phyloP scores from a whole-genome alignment of 164 flowering plant genomes.

The Chimonanthus praecox region DNA sequence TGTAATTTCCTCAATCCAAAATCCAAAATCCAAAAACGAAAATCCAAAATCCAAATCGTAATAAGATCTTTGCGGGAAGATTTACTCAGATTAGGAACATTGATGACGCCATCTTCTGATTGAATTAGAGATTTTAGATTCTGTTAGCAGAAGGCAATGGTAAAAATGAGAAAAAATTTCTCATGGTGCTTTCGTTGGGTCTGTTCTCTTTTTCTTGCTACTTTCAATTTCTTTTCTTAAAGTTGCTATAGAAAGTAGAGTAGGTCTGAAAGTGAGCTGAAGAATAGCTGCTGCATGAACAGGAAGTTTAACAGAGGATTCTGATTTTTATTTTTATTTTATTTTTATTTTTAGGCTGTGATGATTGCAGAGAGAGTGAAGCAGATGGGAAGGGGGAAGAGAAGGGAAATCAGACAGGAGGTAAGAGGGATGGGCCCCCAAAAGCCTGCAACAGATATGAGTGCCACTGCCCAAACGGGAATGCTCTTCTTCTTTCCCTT shows the following conservation, averaged over 20 bases:
- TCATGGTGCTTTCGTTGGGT: not conserved
- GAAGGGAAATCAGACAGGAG: conserved; percentile 8
- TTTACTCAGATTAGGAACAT: too few species aligned
- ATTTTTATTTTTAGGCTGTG: not conserved
- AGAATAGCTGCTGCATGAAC: conserved; percentile 14
- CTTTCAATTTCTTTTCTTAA: not conserved
- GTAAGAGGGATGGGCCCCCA: conserved; percentile 12
- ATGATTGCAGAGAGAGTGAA: conserved; percentile 9
- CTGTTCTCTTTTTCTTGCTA: not conserved
- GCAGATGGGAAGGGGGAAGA: conserved; percentile 5
- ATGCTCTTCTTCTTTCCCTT: not conserved
- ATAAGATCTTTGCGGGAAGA: too few species aligned
- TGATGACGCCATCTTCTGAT: too few species aligned
- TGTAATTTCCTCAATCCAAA: too few species aligned
- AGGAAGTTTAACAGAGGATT: conserved; percentile 9
- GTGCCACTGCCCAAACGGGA: conserved; percentile 11
- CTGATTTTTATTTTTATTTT: conserved; percentile 1
- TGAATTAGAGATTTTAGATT: not conserved
- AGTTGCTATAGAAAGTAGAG: not conserved
- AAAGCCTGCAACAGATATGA: conserved; percentile 15
- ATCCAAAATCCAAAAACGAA: too few species aligned
- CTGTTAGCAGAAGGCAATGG: not conserved
- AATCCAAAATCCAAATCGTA: too few species aligned
- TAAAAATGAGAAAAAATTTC: not conserved
- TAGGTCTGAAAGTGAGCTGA: conserved; percentile 1